These are phyloP conservation scores for Dactylorhiza incarnata DNA, from an alignment of 106 monocot genomes.

Conservation along the genomic window DNA sequence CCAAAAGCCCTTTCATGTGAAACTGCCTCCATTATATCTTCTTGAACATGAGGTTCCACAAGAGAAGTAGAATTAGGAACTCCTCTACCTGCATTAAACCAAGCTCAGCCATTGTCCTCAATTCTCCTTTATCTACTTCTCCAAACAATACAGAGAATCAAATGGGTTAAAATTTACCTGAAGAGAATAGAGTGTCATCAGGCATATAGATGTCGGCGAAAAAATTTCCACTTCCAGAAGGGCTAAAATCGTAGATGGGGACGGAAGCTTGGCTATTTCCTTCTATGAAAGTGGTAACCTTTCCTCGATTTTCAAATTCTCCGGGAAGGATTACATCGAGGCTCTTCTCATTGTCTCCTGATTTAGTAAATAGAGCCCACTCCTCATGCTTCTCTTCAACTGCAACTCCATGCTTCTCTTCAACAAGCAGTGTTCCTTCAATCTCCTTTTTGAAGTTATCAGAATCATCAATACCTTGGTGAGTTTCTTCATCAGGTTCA, in stretches of 20 bases:
- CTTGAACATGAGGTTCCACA: slow-evolving; percentile 15
- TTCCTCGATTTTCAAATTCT: too few species aligned
- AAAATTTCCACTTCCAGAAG: slow-evolving; percentile 28
- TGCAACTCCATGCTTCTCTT: not conserved
- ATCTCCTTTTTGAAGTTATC: not conserved
- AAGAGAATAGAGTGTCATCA: slow-evolving; percentile 12
- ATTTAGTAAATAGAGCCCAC: not conserved
- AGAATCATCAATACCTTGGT: not conserved
- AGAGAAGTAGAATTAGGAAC: slow-evolving; percentile 16
- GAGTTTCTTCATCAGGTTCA: slow-evolving; percentile 5
- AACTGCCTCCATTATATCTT: slow-evolving; percentile 14
- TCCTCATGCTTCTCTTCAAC: not conserved
- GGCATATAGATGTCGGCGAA: slow-evolving; percentile 10
- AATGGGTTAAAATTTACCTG: slow-evolving; percentile 2
- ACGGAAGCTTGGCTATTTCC: slow-evolving; percentile 1
- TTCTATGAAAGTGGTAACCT: too few species aligned
- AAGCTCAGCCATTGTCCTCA: not conserved
- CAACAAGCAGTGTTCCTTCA: not conserved
- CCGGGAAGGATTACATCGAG: not conserved
- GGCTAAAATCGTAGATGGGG: slow-evolving; percentile 33
- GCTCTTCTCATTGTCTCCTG: not conserved
- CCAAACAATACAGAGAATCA: not conserved
- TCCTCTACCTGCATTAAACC: slow-evolving; percentile 15
- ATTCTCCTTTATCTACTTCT: not conserved
- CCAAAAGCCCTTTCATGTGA: slow-evolving; percentile 14